Evolutionary conservation across 164 flowering plant species (phyloP).

Genomic region (Vitis rotundifolia): DNA sequence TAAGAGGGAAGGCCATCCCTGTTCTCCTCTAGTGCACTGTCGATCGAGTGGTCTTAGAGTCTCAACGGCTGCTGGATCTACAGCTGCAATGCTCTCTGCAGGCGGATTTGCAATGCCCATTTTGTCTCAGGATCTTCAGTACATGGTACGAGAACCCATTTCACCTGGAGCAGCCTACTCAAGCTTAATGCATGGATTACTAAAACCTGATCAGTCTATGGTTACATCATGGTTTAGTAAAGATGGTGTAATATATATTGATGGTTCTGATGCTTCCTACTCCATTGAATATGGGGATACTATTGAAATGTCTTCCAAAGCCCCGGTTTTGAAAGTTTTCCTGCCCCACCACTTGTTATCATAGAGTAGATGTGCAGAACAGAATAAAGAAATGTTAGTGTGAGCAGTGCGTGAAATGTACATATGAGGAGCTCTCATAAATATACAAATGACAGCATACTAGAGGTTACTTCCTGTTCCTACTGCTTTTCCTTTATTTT

Average conservation of each 20-base stretch:
- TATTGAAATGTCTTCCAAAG: slow-evolving; percentile 63
- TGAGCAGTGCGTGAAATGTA: not conserved
- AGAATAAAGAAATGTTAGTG: not conserved
- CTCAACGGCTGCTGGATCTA: slow-evolving; percentile 92
- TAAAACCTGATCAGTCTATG: slow-evolving; percentile 66
- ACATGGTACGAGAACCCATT: slow-evolving; percentile 94
- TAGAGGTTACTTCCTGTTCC: too few relatives aligned
- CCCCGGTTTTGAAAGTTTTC: slow-evolving; percentile 70
- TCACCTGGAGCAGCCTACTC: slow-evolving; percentile 35
- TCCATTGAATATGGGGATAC: slow-evolving; percentile 57
- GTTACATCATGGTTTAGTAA: slow-evolving; percentile 58
- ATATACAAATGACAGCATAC: too few relatives aligned
- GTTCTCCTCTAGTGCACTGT: slow-evolving; percentile 46
- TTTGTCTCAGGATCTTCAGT: slow-evolving; percentile 71
- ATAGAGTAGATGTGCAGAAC: not conserved
- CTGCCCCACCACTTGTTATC: slow-evolving; percentile 52
- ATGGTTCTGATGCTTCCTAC: slow-evolving; percentile 67
- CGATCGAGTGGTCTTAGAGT: slow-evolving; percentile 92
- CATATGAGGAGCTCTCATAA: too few relatives aligned
- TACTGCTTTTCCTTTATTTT: too few relatives aligned
- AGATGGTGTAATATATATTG: slow-evolving; percentile 71
- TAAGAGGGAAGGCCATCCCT: slow-evolving; percentile 30
- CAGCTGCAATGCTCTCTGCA: slow-evolving; percentile 95
- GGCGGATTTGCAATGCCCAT: slow-evolving; percentile 84
- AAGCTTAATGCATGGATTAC: slow-evolving; percentile 62